phyloP scores from a whole-genome alignment of 75 land plant species.

The Cunninghamia lanceolata region DNA sequence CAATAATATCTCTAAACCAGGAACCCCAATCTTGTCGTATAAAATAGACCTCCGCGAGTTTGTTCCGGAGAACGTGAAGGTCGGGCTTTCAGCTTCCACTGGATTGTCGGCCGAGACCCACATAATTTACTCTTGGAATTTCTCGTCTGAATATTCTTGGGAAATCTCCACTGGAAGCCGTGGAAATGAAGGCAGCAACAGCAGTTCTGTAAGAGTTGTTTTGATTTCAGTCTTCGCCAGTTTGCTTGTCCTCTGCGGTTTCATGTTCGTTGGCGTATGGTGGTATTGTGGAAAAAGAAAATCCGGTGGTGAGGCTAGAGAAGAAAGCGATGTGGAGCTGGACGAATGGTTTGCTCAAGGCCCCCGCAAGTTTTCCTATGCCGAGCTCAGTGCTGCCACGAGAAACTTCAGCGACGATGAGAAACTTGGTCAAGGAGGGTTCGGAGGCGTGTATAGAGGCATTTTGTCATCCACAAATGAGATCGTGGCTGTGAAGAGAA shows the following conservation, averaged over 20 bases:
- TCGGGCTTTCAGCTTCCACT: slow-evolving; percentile 32
- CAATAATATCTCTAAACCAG: background rate
- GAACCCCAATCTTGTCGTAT: background rate
- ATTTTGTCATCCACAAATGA: slow-evolving; percentile 5
- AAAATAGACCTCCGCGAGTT: background rate
- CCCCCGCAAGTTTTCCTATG: background rate
- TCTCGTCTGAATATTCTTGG: background rate
- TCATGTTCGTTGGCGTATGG: background rate
- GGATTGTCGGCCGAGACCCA: slow-evolving; percentile 19
- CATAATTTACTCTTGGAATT: slow-evolving; percentile 18
- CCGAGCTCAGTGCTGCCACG: background rate
- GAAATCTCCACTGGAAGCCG: background rate
- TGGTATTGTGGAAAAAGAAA: background rate
- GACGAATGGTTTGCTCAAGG: slow-evolving; percentile 1
- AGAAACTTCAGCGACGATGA: background rate
- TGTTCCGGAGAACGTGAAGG: background rate
- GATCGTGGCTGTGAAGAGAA: slow-evolving; percentile 12
- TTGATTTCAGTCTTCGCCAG: background rate
- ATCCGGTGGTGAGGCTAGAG: background rate
- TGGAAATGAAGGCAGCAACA: no score
- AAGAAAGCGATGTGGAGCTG: background rate
- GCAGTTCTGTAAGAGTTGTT: no score
- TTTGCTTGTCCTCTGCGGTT: background rate
- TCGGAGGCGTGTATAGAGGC: slow-evolving; percentile 25
- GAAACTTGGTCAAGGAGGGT: background rate